These are phyloP conservation scores for Yamadazyma spencermartinsiae DNA, from an alignment of 1,139 yeast genomes.

Conservation along the genomic window DNA sequence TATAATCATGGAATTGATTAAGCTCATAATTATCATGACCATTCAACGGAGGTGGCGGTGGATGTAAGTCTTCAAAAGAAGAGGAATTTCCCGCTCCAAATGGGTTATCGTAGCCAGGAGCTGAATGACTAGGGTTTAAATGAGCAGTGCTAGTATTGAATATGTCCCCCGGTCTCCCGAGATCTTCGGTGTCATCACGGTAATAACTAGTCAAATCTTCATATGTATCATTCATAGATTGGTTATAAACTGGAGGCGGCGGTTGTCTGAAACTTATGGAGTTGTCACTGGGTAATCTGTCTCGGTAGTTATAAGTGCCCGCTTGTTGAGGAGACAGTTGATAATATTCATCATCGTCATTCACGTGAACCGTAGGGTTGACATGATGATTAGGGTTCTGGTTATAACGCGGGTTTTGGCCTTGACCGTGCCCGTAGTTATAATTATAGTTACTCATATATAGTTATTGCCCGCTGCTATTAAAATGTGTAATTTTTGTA, in stretches of 20 bases:
- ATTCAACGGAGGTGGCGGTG: conserved; percentile 15
- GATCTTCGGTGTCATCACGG: conserved; percentile 14
- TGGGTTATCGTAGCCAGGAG: conserved; percentile 15
- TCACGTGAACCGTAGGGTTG: neutral
- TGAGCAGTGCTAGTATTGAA: conserved; percentile 24
- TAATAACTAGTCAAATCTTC: conserved; percentile 21
- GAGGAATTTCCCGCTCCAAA: conserved; percentile 15
- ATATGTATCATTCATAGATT: conserved; percentile 19
- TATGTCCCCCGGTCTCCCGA: conserved; percentile 21
- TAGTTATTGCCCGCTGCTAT: too few relatives aligned
- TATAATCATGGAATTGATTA: conserved; percentile 27
- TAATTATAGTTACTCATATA: conserved; percentile 11
- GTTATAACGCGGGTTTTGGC: neutral
- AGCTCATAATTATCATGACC: conserved; percentile 26
- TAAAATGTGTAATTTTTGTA: too few relatives aligned
- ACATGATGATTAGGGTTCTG: neutral
- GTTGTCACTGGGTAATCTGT: conserved; percentile 9
- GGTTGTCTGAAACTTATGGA: conserved; percentile 34
- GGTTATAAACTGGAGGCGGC: conserved; percentile 31
- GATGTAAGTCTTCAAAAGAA: conserved; percentile 14
- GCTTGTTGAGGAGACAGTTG: conserved; percentile 7
- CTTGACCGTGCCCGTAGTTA: conserved; percentile 2
- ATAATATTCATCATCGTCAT: neutral
- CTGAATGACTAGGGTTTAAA: conserved; percentile 10
- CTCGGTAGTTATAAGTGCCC: conserved; percentile 14